phyloP scores from a whole-genome alignment of 1,284 basidiomycete genomes.

The Trametes versicolor region DNA sequence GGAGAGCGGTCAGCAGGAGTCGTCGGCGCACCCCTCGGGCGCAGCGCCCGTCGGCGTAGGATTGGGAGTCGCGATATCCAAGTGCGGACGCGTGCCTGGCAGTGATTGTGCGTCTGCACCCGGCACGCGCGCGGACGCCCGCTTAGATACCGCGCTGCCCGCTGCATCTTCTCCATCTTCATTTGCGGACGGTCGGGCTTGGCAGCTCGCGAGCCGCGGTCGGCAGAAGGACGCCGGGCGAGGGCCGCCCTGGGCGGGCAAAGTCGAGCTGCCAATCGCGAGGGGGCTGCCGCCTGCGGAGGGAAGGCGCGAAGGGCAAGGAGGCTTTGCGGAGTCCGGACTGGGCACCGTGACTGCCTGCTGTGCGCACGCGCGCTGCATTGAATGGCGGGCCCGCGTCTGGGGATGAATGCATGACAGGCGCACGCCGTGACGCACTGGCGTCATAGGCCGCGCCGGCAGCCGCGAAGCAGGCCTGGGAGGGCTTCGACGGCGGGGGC shows the following conservation, averaged over 20 bases:
- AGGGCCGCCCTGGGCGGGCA: conserved; percentile 6
- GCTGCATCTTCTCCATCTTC: conserved; percentile 1
- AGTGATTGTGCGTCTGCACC: background rate
- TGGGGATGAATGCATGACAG: conserved; percentile 8
- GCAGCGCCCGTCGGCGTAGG: background rate
- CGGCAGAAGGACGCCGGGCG: conserved; percentile 8
- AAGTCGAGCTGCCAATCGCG: conserved; percentile 1
- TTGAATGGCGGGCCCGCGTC: conserved; percentile 19
- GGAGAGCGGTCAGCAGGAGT: background rate
- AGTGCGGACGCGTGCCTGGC: conserved; percentile 2
- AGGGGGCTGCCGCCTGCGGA: background rate
- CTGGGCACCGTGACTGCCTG: conserved; percentile 3
- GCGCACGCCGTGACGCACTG: conserved; percentile 9
- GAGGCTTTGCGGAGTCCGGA: conserved; percentile 8
- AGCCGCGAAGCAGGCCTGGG: conserved; percentile 23
- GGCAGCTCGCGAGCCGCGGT: conserved; percentile 5
- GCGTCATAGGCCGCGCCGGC: conserved; percentile 26
- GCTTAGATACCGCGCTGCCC: conserved; percentile 1
- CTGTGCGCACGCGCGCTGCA: background rate
- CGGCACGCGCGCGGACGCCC: background rate
- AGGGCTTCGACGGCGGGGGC: background rate
- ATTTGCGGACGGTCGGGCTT: conserved; percentile 3
- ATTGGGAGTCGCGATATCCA: background rate
- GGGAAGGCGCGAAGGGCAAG: background rate
- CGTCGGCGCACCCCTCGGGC: background rate